Evolutionary conservation across 139 green algal genomes (phyloP), one percentile per base, ranked within the genome.

Genomic region (Coelastrella sp.): DNA sequence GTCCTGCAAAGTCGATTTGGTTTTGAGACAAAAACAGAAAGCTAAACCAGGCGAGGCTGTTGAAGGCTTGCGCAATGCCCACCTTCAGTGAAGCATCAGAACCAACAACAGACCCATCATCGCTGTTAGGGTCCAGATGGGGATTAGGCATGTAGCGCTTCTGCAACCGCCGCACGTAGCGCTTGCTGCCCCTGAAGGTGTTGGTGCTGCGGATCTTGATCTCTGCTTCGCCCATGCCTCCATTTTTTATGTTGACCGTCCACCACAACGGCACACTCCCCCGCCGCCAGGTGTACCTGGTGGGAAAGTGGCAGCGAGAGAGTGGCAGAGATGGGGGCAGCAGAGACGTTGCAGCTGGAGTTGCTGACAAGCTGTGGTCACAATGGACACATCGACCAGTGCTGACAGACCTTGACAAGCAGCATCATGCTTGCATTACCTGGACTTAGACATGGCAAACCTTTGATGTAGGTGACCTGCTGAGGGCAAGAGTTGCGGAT

Each of bases 151-250:
- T 89, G 91, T 97, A 97, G 17, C 95, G 94, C 72, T 94, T 94
- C 92, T 98, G 96, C 88, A 98, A 63, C 25, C 82, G 82, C 61
- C 82, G 82, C 82, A 87, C 82, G 59, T 90, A 90, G 7, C 87
- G 60, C 75, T 79, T 70, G 79, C 88, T 88, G 66, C 88, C 88
- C 49, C 68, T 90, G 92, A 98, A 99, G 0, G 98, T 97, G 72
- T 93, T 91, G n/a, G 95, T 86, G 20, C 91, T 85, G 57, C 90
- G 90, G 58, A 99, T 97, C 20, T 96, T 94, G 84, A 99, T 98
- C 91, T 97, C 96, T 15, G 97, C 97, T 90, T 99, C 97, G 4
- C 95, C 95, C 59, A 99, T 94, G 74, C 96, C 96, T 81, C 96
- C 94, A 85, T 95, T 95, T 35, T 91, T 92, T 19, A 97, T 93